Conservation (phyloP, 2,329 filamentous ascomycete species). For the Juglanconis sp. region DNA sequence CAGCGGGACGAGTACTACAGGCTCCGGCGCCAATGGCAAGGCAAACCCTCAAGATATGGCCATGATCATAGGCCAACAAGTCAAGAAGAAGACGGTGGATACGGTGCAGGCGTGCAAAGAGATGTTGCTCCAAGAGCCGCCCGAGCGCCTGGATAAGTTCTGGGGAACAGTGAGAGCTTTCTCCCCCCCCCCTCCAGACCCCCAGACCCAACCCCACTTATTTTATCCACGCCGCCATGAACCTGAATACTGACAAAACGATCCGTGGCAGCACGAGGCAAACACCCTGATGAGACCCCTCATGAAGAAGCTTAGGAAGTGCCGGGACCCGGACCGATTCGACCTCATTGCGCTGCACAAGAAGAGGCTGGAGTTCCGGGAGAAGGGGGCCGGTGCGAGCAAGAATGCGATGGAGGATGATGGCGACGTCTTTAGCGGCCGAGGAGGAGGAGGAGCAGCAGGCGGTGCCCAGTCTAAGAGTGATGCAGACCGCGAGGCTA, state of each 20-base stretch:
- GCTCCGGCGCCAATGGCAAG: constrained; percentile 8
- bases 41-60: constrained; percentile 24
- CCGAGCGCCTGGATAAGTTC: constrained; percentile 51
- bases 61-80: constrained; percentile 37
- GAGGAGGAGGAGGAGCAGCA: not conserved
- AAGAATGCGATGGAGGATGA: constrained; percentile 35
- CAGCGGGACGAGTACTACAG: constrained; percentile 22
- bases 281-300: constrained; percentile 54
- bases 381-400: constrained; percentile 36
- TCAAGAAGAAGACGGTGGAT: constrained; percentile 14
- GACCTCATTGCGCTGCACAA: constrained; percentile 69
- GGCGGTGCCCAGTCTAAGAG: constrained; percentile 5
- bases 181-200: constrained; percentile 12
- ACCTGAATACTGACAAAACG: constrained; percentile 28
- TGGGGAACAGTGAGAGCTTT: constrained; percentile 46
- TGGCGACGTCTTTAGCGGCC: constrained; percentile 43
- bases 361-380: constrained; percentile 53
- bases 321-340: constrained; percentile 69
- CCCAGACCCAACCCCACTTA: constrained; percentile 2
- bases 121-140: constrained; percentile 55
- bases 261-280: constrained; percentile 38
- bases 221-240: not conserved
- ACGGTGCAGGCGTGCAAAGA: constrained; percentile 49
- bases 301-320: constrained; percentile 68
- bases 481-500: constrained; percentile 35